These are phyloP conservation scores for Eutrema yunnanense DNA, from an alignment of 345 rosid species.

Conservation along the genomic window DNA sequence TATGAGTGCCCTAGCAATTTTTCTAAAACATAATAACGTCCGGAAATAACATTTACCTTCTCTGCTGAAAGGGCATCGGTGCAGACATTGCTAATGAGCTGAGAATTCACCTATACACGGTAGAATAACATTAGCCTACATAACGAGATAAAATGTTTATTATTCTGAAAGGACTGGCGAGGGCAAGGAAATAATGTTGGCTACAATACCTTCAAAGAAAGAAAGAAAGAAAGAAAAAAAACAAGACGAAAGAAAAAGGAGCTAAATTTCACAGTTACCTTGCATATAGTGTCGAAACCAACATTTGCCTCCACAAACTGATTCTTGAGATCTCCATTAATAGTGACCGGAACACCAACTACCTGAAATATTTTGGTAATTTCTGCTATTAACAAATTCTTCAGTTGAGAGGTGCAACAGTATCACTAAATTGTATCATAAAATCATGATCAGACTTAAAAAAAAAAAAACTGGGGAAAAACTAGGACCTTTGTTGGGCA, in stretches of 20 bases:
- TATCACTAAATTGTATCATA: neutral
- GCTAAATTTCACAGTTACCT: constrained; percentile 41
- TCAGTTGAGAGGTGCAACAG: neutral
- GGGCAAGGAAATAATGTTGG: neutral
- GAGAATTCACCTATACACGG: constrained; percentile 76
- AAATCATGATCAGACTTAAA: neutral
- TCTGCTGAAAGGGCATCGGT: constrained; percentile 97
- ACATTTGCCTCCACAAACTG: constrained; percentile 91
- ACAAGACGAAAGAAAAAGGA: neutral
- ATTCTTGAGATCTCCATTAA: constrained; percentile 96
- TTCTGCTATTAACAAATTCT: neutral
- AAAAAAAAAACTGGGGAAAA: neutral
- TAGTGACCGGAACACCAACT: constrained; percentile 96
- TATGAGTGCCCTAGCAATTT: neutral
- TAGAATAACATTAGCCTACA: neutral
- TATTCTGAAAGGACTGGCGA: neutral
- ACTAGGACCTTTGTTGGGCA: constrained; percentile 71
- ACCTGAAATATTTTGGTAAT: constrained; percentile 42
- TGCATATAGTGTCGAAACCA: constrained; percentile 95
- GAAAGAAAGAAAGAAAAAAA: neutral
- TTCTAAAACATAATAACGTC: neutral
- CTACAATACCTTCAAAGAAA: neutral
- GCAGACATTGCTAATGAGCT: constrained; percentile 95
- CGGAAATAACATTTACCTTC: constrained; percentile 47
- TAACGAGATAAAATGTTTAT: neutral